Conservation (phyloP, 1,284 basidiomycete genomes). For the Omphalotus olearius region DNA sequence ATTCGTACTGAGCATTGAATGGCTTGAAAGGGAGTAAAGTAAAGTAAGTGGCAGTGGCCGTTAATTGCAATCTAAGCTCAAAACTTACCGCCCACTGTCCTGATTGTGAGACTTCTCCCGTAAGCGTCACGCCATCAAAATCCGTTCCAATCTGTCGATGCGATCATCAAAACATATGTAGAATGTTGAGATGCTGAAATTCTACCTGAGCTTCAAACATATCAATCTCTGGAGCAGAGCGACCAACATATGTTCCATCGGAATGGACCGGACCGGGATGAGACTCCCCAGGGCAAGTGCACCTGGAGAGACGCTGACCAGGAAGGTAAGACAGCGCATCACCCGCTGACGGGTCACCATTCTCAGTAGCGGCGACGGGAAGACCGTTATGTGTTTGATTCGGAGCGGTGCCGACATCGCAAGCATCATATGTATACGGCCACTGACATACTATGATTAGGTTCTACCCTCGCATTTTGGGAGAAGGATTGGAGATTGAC, state of each 20-base stretch:
- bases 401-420: slow-evolving; percentile 67
- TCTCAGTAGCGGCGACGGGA: slow-evolving; percentile 38
- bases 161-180: slow-evolving; percentile 18
- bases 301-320: slow-evolving; percentile 76
- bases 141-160: slow-evolving; percentile 23
- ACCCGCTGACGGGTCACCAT: slow-evolving; percentile 40
- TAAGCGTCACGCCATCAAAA: slow-evolving; percentile 32
- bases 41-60: too few species aligned
- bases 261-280: slow-evolving; percentile 73
- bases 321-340: slow-evolving; percentile 60
- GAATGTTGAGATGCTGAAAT: slow-evolving; percentile 28
- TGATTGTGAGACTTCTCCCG: slow-evolving; percentile 64
- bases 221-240: slow-evolving; percentile 79
- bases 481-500: slow-evolving; percentile 6
- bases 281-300: slow-evolving; percentile 70
- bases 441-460: slow-evolving; percentile 37
- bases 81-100: slow-evolving; percentile 64
- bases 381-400: slow-evolving; percentile 50
- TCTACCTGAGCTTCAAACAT: slow-evolving; percentile 65
- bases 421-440: slow-evolving; percentile 76
- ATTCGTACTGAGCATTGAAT: slow-evolving; percentile 53
- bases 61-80: neutral
- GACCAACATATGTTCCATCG: slow-evolving; percentile 66
- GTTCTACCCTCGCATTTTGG: slow-evolving; percentile 1
- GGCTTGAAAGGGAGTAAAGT: slow-evolving; percentile 33